Conservation (phyloP, 73 alveolate genomes). For the Paramecium caudatum region DNA sequence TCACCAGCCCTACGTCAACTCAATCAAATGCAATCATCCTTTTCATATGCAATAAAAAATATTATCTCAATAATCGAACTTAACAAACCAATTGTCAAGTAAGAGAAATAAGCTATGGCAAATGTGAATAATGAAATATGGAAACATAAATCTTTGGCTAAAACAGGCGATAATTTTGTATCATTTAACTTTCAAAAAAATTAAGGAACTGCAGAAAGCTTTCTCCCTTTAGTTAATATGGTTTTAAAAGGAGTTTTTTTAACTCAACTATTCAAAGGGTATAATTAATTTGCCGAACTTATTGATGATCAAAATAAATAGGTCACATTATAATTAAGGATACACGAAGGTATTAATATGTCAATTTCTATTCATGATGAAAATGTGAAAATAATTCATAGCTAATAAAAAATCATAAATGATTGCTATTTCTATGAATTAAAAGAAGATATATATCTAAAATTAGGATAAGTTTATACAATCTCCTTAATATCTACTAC, state of each 20-base stretch:
- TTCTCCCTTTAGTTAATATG: not conserved
- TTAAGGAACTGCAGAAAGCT: constrained; percentile 5
- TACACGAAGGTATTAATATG: not conserved
- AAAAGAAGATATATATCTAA: not conserved
- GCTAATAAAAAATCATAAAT: not conserved
- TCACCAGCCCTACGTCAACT: no score
- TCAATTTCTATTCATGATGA: not conserved
- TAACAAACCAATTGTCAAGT: no score
- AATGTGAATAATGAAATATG: no score
- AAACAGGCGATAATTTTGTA: not conserved
- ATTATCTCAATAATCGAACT: no score
- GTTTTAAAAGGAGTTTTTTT: constrained; percentile 10
- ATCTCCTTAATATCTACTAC: not conserved
- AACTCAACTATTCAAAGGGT: constrained; percentile 9
- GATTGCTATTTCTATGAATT: constrained; percentile 1
- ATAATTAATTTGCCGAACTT: not conserved
- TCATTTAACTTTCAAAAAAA: not conserved
- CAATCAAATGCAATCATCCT: no score
- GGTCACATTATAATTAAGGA: not conserved
- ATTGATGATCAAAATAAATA: not conserved
- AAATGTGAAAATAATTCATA: not conserved
- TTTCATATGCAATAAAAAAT: no score
- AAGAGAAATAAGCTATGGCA: no score
- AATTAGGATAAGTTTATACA: constrained; percentile 1
- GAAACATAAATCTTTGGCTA: constrained; percentile 36